Base-by-base conservation (phyloP, 2,329 filamentous ascomycete genomes). In the Cadophora sp. region DNA sequence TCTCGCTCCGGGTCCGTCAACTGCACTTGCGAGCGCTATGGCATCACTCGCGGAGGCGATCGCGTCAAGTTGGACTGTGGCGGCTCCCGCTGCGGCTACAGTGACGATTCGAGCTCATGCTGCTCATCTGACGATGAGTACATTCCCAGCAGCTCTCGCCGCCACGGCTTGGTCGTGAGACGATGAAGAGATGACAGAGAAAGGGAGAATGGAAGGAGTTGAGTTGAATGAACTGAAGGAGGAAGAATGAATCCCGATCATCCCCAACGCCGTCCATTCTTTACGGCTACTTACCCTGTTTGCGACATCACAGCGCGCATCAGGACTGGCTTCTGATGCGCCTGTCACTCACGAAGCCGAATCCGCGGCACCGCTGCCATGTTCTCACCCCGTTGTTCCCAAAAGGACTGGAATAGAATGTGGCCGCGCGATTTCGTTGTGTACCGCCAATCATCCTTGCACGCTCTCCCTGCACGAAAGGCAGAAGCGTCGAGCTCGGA, bases 51-150 rank as follows among this genome's bases (percentile, higher is more conserved):
- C 83, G 90, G 91, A 80, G 94, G 94, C 78, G 92, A 97, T 81
- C 91, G 94, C 77, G 92, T 98, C 87, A 96, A 95, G 87, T 89
- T 97, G 80, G 94, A 97, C 87, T 98, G 95, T 79, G 94, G 94
- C 75, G 95, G 95, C 75, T 85, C 89, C 70, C 91, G 93, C 79
- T 97, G 95, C 82, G 92, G 93, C 77, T 96, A 92, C 83, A 87
- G 87, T 72, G 90, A 92, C 76, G 89, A 91, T 69, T 87, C 85
- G 71, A 87, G 84, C 64, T 87, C 88, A 66, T 93, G 90, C 85
- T 93, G 89, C 74, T 91, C 86, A 75, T 90, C 90, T 74, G 82
- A 76, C 51, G 89, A 91, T 71, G 87, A 89, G 76, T 88, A 90
- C 81, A 80, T 84, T 74, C 79, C 81, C 74, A 82, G 82, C 80